phyloP scores from a whole-genome alignment of 441 rosid species.

The Adansonia rubrostipa region DNA sequence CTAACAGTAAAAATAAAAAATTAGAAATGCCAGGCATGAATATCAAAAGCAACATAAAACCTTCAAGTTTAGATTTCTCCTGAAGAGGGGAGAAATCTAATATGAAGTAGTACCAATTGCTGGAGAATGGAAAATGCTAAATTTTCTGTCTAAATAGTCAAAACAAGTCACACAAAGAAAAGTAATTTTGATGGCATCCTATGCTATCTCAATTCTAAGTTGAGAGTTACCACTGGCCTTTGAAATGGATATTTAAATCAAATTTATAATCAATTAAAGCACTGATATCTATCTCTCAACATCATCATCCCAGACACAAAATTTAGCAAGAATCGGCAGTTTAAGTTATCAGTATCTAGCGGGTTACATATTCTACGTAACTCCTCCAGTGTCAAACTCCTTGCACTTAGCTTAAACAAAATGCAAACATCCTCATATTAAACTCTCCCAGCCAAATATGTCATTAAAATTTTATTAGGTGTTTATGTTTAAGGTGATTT shows the following conservation, averaged over 20 bases:
- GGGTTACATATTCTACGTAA: neutral
- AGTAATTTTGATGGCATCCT: neutral
- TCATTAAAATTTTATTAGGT: neutral
- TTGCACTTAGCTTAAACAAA: neutral
- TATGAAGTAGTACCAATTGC: neutral
- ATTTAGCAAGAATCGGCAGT: neutral
- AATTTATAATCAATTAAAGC: neutral
- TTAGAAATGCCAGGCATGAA: neutral
- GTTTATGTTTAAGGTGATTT: neutral
- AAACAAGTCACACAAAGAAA: neutral
- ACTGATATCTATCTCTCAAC: neutral
- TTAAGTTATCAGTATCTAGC: neutral
- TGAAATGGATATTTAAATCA: neutral
- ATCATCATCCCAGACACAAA: neutral
- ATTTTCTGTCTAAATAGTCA: constrained; percentile 12
- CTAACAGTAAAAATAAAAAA: neutral
- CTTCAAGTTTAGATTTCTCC: neutral
- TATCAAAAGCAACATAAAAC: neutral
- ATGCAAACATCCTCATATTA: neutral
- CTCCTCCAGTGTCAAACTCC: neutral
- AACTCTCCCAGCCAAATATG: neutral
- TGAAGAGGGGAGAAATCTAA: neutral
- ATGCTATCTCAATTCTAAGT: neutral
- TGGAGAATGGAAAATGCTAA: neutral
- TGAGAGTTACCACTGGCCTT: neutral